Percentiles rank a stretch among this genome's conserved stretches.
Conservation (phyloP, 805 yeast species). For the Candida easanensis region DNA sequence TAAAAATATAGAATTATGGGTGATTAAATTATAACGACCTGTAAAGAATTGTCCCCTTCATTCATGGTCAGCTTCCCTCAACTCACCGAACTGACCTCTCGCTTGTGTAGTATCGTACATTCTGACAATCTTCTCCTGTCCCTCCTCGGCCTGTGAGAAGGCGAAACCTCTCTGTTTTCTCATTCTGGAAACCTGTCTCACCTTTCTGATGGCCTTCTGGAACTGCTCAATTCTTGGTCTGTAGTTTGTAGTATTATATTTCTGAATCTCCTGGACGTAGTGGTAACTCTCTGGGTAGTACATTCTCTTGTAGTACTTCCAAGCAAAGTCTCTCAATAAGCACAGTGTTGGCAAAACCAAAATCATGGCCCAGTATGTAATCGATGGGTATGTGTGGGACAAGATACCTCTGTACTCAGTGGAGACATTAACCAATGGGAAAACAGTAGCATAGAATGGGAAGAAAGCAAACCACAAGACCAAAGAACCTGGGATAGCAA, state of each 20-base stretch:
- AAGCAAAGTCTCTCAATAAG: conserved; percentile 79
- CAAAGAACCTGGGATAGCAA: conserved; percentile 95
- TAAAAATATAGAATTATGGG: too few species aligned
- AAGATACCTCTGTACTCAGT: conserved; percentile 81
- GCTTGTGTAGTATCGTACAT: conserved; percentile 92
- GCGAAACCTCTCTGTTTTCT: conserved; percentile 98
- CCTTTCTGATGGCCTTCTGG: conserved; percentile 95
- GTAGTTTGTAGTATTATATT: conserved; percentile 87
- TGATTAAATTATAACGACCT: too few species aligned
- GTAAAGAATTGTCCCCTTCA: neutral
- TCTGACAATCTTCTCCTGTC: conserved; percentile 86
- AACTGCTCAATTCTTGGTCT: conserved; percentile 96
- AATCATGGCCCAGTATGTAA: conserved; percentile 79
- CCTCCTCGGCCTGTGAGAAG: conserved; percentile 92
- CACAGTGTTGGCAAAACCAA: conserved; percentile 77
- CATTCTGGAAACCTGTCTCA: conserved; percentile 97
- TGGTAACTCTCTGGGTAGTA: conserved; percentile 91
- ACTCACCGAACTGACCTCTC: conserved; percentile 71
- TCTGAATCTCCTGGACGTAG: conserved; percentile 94
- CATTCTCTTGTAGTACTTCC: conserved; percentile 94
- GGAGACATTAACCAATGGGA: conserved; percentile 81
- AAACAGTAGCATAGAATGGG: conserved; percentile 83
- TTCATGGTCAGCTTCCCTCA: conserved; percentile 38
- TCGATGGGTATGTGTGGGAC: conserved; percentile 70
- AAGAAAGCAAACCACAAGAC: conserved; percentile 78